Evolutionary conservation across 345 rosid genomes (phyloP), one percentile per base, ranked within the genome.

Genomic region (Eutrema heterophyllum): DNA sequence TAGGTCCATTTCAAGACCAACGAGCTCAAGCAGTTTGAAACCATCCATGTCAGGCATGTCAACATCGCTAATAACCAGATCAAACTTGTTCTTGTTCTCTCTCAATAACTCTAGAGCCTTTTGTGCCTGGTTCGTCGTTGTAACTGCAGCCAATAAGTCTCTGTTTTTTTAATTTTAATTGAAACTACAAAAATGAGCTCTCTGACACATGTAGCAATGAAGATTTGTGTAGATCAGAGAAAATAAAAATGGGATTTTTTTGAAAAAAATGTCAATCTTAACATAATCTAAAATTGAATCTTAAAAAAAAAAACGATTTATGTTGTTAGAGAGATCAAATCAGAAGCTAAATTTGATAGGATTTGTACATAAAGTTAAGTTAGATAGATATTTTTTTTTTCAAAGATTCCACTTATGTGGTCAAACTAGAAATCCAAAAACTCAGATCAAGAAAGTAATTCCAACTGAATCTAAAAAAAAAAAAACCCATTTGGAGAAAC

Each of bases 41-140:
- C 99, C 99, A 63, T 95, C 97, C 98, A 91, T 95, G 83, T 95
- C 99, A 44, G 99, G 99, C 99, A 95, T 95, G 86, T 92, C 89
- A 52, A 95, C 97, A 77, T 91, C 99, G 51, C 97, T 95, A 59
- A 95, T 89, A 24, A 95, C 97, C 26, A 92, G 93, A 84, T 89
- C 99, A 80, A 81, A 95, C 49, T 87, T 89, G 77, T 89, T 93
- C 81, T 88, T 91, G 83, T 84, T 85, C 73, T 87, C 93, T 2
- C 97, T 89, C 45, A 89, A 96, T 76, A 89, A 67, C 78, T 51
- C 81, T 72, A 95, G 70, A 45, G 99, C 97, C 50, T 89, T 90
- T 81, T 90, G 89, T 64, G 99, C 99, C 49, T 91, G 84, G 53
- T 89, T 80, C 61, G 93, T 88, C 0, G 96, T 95, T 50, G 97